Evolutionary conservation across 2,329 filamentous ascomycete species (phyloP).

Genomic region (Arthrobotrys megalospora): DNA sequence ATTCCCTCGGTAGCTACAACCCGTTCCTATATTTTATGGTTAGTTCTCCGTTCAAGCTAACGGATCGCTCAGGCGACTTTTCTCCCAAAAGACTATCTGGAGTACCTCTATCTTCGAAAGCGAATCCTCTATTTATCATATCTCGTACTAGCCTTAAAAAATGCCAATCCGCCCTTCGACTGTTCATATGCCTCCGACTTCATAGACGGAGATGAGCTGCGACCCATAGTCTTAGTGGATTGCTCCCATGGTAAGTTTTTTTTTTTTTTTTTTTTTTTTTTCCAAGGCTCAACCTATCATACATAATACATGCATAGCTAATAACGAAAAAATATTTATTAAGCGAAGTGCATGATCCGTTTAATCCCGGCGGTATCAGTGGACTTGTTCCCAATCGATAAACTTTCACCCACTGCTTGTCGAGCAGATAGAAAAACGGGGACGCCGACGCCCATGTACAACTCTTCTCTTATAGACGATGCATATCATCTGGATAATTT

Average conservation of each 20-base stretch:
- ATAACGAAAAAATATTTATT: background rate
- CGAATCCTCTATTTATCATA: conserved; percentile 43
- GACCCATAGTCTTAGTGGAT: conserved; percentile 28
- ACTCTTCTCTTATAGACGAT: conserved; percentile 44
- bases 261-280: background rate
- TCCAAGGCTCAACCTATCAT: conserved; percentile 14
- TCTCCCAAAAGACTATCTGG: conserved; percentile 37
- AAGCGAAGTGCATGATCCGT: conserved; percentile 31
- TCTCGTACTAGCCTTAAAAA: conserved; percentile 14
- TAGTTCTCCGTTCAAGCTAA: background rate
- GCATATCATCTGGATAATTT: conserved; percentile 63
- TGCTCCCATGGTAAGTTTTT: conserved; percentile 1
- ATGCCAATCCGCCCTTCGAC: background rate
- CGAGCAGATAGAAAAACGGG: conserved; percentile 43
- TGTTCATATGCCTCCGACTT: conserved; percentile 20
- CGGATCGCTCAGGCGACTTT: conserved; percentile 2
- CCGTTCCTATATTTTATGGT: background rate
- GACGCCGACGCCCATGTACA: conserved; percentile 20
- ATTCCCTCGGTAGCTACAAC: conserved; percentile 32
- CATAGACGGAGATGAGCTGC: conserved; percentile 42
- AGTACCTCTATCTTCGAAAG: conserved; percentile 45
- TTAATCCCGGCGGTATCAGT: conserved; percentile 37
- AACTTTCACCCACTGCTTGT: conserved; percentile 30
- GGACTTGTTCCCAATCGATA: conserved; percentile 35
- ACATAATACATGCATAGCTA: background rate